Conservation (phyloP, 2,329 filamentous ascomycete species). For the Blastomyces emzantsi region DNA sequence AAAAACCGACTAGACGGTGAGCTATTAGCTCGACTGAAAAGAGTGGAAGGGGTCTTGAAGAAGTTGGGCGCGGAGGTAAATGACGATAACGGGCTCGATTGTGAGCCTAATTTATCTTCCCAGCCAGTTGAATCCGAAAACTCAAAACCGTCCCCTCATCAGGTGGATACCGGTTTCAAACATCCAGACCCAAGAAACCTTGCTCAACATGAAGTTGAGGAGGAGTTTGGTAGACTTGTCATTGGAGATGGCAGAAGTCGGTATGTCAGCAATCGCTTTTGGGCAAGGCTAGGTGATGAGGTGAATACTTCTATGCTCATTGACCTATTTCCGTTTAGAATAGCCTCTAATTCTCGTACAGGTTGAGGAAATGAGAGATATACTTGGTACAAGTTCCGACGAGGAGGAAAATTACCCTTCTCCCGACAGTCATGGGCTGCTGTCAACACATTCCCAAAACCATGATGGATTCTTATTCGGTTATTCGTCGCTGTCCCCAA, state of each 20-base stretch:
- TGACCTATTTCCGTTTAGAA: slow-evolving; percentile 12
- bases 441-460: slow-evolving; percentile 29
- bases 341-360: slow-evolving; percentile 19
- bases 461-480: slow-evolving; percentile 55
- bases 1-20: slow-evolving; percentile 52
- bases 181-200: slow-evolving; percentile 11
- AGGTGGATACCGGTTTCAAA: slow-evolving; percentile 7
- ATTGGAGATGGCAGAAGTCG: slow-evolving; percentile 51
- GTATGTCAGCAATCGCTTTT: slow-evolving; percentile 55
- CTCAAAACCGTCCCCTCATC: not conserved
- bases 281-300: slow-evolving; percentile 53
- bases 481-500: slow-evolving; percentile 48
- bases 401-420: slow-evolving; percentile 48
- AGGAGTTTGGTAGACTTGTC: slow-evolving; percentile 49
- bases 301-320: slow-evolving; percentile 25
- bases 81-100: slow-evolving; percentile 19
- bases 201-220: slow-evolving; percentile 26
- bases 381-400: slow-evolving; percentile 49
- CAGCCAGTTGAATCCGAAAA: not conserved
- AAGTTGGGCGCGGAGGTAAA: slow-evolving; percentile 43
- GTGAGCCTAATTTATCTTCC: not conserved
- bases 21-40: slow-evolving; percentile 48
- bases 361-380: slow-evolving; percentile 54
- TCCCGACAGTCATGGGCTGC: slow-evolving; percentile 34
- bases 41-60: slow-evolving; percentile 54